Conservation (phyloP, 2,329 filamentous ascomycete species). For the Coniochaeta sp. region DNA sequence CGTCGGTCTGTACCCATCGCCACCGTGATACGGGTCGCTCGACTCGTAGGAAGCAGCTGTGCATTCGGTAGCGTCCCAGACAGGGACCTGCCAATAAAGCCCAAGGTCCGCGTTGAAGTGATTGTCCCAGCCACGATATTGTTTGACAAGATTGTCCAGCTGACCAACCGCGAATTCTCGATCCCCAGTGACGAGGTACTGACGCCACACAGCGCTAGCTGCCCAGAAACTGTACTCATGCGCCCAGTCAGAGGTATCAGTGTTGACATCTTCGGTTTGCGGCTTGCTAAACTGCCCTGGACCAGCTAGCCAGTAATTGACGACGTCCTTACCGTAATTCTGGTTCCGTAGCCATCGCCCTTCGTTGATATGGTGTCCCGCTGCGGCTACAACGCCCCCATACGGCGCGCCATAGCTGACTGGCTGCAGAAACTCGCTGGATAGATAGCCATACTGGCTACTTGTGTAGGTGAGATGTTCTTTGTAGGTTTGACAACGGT, state of each 20-base stretch:
- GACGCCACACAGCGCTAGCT: conserved; percentile 12
- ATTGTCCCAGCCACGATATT: conserved; percentile 30
- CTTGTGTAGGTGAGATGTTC: conserved; percentile 31
- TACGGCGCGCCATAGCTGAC: conserved; percentile 24
- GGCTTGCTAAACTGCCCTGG: conserved; percentile 12
- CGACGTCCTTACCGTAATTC: conserved; percentile 25
- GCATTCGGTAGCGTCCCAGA: conserved; percentile 35
- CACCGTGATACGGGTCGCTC: conserved; percentile 24
- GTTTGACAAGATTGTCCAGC: conserved; percentile 28
- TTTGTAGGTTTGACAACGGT: conserved; percentile 31
- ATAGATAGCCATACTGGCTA: conserved; percentile 30
- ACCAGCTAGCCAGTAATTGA: conserved; percentile 15
- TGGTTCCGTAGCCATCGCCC: conserved; percentile 30
- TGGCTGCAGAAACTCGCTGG: conserved; percentile 34
- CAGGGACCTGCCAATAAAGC: conserved; percentile 32
- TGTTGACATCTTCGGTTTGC: conserved; percentile 1
- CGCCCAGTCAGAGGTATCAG: conserved; percentile 9
- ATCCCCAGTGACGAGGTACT: conserved; percentile 28
- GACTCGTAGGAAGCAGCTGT: conserved; percentile 18
- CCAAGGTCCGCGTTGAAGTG: conserved; percentile 24
- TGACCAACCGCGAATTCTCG: conserved; percentile 25
- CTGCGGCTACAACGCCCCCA: conserved; percentile 23
- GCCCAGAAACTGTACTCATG: conserved; percentile 15
- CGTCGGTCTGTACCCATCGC: conserved; percentile 31
- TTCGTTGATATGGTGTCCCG: conserved; percentile 29